Evolutionary conservation across 768 basidiomycete genomes (phyloP), one percentile per base, ranked within the genome.

Genomic region (Tubosaeta sp.): DNA sequence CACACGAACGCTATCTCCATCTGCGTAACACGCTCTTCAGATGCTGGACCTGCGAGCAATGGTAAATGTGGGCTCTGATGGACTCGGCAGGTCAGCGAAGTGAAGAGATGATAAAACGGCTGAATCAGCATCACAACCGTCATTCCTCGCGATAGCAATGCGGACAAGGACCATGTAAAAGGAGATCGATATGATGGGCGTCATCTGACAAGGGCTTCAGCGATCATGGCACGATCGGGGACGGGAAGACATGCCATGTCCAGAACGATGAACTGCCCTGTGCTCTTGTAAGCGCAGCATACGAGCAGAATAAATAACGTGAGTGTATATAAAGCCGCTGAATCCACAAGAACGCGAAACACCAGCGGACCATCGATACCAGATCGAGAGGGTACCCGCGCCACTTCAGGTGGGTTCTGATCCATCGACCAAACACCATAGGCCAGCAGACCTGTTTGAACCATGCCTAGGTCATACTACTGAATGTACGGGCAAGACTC

Each of bases 161-260:
- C 62, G 62, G 25, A 63, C 49, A 35, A 61, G 48, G 18, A 61
- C 46, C 38, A 7, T 49, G 36, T 52, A 44, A 16, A 61, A 60
- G 9, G 59, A 25, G 21, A 60, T 63, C 3, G 62, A 61, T 48
- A 63, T 56, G 22, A 58, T 58, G 5, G 54, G 59, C 8, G 51
- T 60, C 32, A 56, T 49, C 62, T 64, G 4, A 16, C 14, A n/a
- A 14, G 30, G 19, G 24, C 3, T 18, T 48, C 34, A 50, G 38
- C 35, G 5, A 42, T 18, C 22, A 24, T 29, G 36, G 30, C 4
- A 6, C 3, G 24, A 21, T 11, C 14, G 3, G 16, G 27, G 21
- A 31, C 12, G 19, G 27, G 14, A 41, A 6, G 39, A 54, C 56
- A 27, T 38, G 63, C 61, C 59, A 60, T 58, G 43, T 63, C 61